phyloP scores from a whole-genome alignment of 768 basidiomycete species.

The Nevesoporus exiguus region DNA sequence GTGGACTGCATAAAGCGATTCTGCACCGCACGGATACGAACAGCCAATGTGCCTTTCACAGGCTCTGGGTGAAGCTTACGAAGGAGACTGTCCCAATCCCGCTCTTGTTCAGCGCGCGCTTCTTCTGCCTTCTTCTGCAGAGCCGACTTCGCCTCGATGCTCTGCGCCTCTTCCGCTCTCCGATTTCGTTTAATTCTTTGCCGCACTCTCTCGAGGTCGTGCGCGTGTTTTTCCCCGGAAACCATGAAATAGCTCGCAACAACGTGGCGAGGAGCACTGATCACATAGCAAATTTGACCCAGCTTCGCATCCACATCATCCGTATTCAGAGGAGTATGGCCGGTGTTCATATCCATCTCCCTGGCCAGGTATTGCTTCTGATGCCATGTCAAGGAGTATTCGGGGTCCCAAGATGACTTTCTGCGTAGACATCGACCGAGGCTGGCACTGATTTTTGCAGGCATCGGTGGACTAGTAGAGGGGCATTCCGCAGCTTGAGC shows the following conservation, averaged over 20 bases:
- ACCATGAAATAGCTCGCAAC: constrained; percentile 44
- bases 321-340: constrained; percentile 48
- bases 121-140: constrained; percentile 65
- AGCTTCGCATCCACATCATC: constrained; percentile 41
- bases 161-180: constrained; percentile 29
- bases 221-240: constrained; percentile 37
- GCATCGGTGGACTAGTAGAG: constrained; percentile 18
- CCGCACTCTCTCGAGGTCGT: constrained; percentile 43
- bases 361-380: constrained; percentile 64
- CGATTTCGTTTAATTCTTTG: constrained; percentile 34
- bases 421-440: constrained; percentile 56
- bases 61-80: constrained; percentile 50
- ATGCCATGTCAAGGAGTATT: constrained; percentile 62
- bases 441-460: constrained; percentile 26
- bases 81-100: constrained; percentile 63
- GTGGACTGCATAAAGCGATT: constrained; percentile 57
- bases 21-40: constrained; percentile 54
- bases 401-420: constrained; percentile 53
- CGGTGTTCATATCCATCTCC: constrained; percentile 42
- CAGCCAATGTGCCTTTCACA: constrained; percentile 43
- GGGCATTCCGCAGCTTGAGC: constrained; percentile 18
- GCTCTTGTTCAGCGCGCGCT: constrained; percentile 53
- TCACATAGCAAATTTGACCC: constrained; percentile 47
- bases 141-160: constrained; percentile 46
- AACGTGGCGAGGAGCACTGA: constrained; percentile 51